Evolutionary conservation across 2,329 filamentous ascomycete genomes (phyloP).

Genomic region (Hypomyces rosellus): DNA sequence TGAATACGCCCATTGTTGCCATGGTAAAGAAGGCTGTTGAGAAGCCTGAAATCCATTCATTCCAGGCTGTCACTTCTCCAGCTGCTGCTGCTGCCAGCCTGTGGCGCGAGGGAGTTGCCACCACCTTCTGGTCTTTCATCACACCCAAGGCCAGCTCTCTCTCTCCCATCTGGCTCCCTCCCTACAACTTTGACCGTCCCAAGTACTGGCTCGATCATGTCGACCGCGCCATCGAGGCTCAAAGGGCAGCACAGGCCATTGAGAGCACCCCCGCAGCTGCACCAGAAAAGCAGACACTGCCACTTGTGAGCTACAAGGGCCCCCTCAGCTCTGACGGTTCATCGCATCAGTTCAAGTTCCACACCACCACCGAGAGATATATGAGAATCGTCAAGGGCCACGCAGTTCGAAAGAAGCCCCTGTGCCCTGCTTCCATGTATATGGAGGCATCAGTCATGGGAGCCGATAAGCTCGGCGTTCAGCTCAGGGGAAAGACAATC

Average conservation of each 20-base stretch:
- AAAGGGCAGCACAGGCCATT: neutral
- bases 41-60: neutral
- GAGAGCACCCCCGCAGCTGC: neutral
- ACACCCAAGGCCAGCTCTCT: constrained; percentile 9
- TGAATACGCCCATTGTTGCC: constrained; percentile 24
- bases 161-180: constrained; percentile 14
- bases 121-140: constrained; percentile 14
- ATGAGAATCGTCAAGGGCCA: constrained; percentile 14
- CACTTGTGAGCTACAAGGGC: neutral
- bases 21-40: constrained; percentile 27
- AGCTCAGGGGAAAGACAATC: constrained; percentile 9
- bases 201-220: constrained; percentile 15
- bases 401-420: constrained; percentile 12
- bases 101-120: constrained; percentile 12
- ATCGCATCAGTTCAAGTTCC: constrained; percentile 10
- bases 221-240: constrained; percentile 11
- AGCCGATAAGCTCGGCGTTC: constrained; percentile 8
- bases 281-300: neutral
- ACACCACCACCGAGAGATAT: constrained; percentile 12
- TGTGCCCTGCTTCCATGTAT: constrained; percentile 19
- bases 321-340: neutral
- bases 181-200: constrained; percentile 14
- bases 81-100: constrained; percentile 2
- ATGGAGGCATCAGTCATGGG: constrained; percentile 17
- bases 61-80: neutral